phyloP scores from a whole-genome alignment of 768 basidiomycete genomes.

The Lactarius sanguifluus region DNA sequence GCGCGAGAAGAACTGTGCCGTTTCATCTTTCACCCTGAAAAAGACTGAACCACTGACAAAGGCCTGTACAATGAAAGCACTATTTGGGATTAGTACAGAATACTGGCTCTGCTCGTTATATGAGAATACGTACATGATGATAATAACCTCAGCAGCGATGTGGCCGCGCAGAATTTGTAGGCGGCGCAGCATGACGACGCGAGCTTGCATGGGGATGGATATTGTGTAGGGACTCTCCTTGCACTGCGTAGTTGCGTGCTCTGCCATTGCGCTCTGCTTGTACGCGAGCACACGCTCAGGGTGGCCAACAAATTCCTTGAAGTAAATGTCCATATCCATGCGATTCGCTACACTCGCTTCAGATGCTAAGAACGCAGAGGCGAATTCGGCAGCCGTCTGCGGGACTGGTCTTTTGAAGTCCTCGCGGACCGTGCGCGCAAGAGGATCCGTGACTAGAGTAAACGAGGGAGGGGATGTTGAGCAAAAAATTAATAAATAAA shows the following conservation, averaged over 20 bases:
- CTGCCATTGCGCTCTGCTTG: slow-evolving; percentile 47
- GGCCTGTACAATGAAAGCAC: slow-evolving; percentile 54
- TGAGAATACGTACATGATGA: slow-evolving; percentile 30
- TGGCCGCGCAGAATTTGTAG: slow-evolving; percentile 39
- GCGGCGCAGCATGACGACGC: slow-evolving; percentile 38
- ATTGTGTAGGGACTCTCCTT: slow-evolving; percentile 42
- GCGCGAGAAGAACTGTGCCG: slow-evolving; percentile 68
- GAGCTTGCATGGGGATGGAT: slow-evolving; percentile 39
- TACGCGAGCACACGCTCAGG: slow-evolving; percentile 45
- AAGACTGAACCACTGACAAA: slow-evolving; percentile 65
- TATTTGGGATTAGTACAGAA: slow-evolving; percentile 32
- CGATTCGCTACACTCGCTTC: slow-evolving; percentile 43
- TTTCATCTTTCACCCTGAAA: slow-evolving; percentile 51
- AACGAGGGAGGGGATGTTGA: slow-evolving; percentile 28
- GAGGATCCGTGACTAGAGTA: slow-evolving; percentile 55
- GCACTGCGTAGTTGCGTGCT: slow-evolving; percentile 49
- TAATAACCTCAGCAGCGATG: slow-evolving; percentile 34
- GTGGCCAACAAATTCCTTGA: slow-evolving; percentile 45
- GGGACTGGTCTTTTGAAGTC: slow-evolving; percentile 47
- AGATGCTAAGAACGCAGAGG: slow-evolving; percentile 38
- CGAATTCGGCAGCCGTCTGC: slow-evolving; percentile 58
- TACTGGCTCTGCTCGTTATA: not conserved
- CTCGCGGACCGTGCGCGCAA: slow-evolving; percentile 52
- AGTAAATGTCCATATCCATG: slow-evolving; percentile 49
- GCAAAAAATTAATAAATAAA: not conserved